phyloP scores from a whole-genome alignment of 2,329 filamentous ascomycete species.

The Fusarium cicatricum region DNA sequence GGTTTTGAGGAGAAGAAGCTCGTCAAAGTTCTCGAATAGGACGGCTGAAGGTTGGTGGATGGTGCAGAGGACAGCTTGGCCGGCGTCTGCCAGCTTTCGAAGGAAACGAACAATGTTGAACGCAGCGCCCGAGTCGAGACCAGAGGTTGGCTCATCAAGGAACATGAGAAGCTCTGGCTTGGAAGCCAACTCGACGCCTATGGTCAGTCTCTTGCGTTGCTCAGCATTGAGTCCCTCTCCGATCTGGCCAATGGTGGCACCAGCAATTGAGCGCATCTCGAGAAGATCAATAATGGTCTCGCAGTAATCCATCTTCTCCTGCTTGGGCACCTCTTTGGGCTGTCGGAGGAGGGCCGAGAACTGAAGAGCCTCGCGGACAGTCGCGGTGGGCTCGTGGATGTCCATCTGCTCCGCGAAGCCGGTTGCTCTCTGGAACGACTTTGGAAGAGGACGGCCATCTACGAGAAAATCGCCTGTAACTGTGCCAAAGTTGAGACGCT shows the following conservation, averaged over 20 bases:
- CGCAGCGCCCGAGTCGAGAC: slow-evolving; percentile 65
- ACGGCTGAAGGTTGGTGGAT: slow-evolving; percentile 67
- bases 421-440: slow-evolving; percentile 81
- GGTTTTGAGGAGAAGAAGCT: slow-evolving; percentile 60
- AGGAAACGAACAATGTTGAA: slow-evolving; percentile 70
- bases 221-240: slow-evolving; percentile 69
- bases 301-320: slow-evolving; percentile 73
- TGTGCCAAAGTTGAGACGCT: slow-evolving; percentile 78
- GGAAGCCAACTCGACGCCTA: slow-evolving; percentile 63
- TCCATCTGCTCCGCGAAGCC: slow-evolving; percentile 74
- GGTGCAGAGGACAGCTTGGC: slow-evolving; percentile 67
- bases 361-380: slow-evolving; percentile 70
- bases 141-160: slow-evolving; percentile 69
- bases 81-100: slow-evolving; percentile 66
- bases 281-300: slow-evolving; percentile 74
- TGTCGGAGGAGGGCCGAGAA: slow-evolving; percentile 73
- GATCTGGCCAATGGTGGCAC: slow-evolving; percentile 67
- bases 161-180: slow-evolving; percentile 70
- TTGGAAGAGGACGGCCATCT: slow-evolving; percentile 74
- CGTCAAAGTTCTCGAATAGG: slow-evolving; percentile 65
- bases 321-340: slow-evolving; percentile 60
- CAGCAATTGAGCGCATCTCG: slow-evolving; percentile 73
- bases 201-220: slow-evolving; percentile 64
- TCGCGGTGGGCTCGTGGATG: slow-evolving; percentile 71
- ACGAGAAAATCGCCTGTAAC: slow-evolving; percentile 82